Conservation (phyloP, 2,329 filamentous ascomycete species). For the Botryotinia narcissicola region DNA sequence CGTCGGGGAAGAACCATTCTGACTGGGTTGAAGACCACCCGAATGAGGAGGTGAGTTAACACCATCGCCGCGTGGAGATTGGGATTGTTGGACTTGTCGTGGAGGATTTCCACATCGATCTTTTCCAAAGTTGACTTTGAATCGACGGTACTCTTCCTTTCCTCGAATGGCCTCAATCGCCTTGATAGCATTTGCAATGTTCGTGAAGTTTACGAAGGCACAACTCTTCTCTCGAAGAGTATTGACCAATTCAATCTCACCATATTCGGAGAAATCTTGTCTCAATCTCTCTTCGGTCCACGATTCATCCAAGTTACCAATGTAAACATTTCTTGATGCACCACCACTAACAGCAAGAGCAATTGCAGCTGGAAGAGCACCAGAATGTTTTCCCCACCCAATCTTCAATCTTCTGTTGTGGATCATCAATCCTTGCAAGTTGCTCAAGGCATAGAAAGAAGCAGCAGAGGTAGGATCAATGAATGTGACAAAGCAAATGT, state of each 20-base stretch:
- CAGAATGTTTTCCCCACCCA: conserved; percentile 98
- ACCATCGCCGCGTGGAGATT: conserved; percentile 64
- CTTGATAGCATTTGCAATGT: conserved; percentile 99
- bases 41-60: conserved; percentile 52
- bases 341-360: conserved; percentile 93
- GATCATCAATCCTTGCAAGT: conserved; percentile 97
- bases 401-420: conserved; percentile 98
- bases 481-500: conserved; percentile 99
- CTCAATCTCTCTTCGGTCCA: conserved; percentile 95
- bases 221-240: conserved; percentile 97
- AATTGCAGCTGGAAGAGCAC: conserved; percentile 91
- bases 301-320: conserved; percentile 94
- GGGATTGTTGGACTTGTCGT: conserved; percentile 69
- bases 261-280: conserved; percentile 95
- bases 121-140: conserved; percentile 99
- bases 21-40: conserved; percentile 37
- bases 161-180: conserved; percentile 94
- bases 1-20: conserved; percentile 38
- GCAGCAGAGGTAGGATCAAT: conserved; percentile 97
- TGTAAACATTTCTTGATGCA: conserved; percentile 97
- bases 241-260: conserved; percentile 97
- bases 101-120: conserved; percentile 96
- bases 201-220: conserved; percentile 99
- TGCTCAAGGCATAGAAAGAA: conserved; percentile 96
- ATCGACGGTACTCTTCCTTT: conserved; percentile 94